Percentiles rank a stretch among this genome's conserved stretches.
Evolutionary conservation across 2,329 filamentous ascomycete species (phyloP).

Genomic region (Clarireedia homoeocarpa): DNA sequence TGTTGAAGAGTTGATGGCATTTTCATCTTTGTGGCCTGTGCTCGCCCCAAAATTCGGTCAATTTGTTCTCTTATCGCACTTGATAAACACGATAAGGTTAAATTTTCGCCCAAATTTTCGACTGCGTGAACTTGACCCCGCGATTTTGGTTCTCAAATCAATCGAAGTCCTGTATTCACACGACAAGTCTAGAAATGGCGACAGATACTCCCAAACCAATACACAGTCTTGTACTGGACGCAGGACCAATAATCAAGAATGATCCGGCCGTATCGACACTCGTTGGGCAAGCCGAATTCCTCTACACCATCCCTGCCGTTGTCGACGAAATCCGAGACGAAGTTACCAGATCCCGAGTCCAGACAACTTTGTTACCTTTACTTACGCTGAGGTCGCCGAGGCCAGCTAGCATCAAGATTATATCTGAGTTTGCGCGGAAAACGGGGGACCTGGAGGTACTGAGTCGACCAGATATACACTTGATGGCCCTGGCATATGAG

Average conservation of each 20-base stretch:
- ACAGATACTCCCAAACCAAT: conserved; percentile 52
- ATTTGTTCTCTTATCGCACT: conserved; percentile 1
- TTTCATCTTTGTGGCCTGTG: not conserved
- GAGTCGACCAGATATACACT: conserved; percentile 80
- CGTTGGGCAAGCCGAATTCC: conserved; percentile 63
- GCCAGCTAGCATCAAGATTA: conserved; percentile 68
- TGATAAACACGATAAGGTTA: not conserved
- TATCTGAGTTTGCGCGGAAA: conserved; percentile 77
- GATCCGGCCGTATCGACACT: conserved; percentile 79
- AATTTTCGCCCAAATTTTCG: not conserved
- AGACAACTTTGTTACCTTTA: conserved; percentile 81
- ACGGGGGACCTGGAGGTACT: conserved; percentile 87
- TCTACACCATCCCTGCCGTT: conserved; percentile 81
- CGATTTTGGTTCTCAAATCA: conserved; percentile 4
- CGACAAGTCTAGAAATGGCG: conserved; percentile 19
- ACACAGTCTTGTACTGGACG: conserved; percentile 80
- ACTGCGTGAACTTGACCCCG: conserved; percentile 9
- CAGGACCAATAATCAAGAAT: conserved; percentile 90
- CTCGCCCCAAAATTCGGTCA: not conserved
- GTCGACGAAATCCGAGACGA: conserved; percentile 82
- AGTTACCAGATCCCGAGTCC: conserved; percentile 69
- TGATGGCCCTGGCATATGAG: conserved; percentile 87
- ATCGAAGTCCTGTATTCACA: not conserved
- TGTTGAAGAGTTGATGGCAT: not conserved
- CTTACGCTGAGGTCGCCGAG: conserved; percentile 67